Evolutionary conservation across 306 rosid genomes (phyloP).

Genomic region (Glycine soja): DNA sequence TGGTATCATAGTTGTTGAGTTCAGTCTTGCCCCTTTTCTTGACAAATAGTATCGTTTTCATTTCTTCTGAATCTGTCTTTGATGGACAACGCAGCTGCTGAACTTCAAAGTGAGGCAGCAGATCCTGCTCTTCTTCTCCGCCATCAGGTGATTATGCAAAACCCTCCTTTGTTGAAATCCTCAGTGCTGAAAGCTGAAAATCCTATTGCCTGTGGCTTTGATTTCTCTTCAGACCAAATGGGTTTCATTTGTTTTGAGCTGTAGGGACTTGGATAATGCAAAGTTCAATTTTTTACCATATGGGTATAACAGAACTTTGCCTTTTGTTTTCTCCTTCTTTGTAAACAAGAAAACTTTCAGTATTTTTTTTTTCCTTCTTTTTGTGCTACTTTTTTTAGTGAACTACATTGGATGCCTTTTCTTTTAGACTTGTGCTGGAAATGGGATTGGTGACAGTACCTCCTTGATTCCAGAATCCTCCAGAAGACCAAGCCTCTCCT

Average conservation of each 20-base stretch:
- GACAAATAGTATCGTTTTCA: background rate
- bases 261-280: background rate
- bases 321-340: slow-evolving; percentile 24
- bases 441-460: slow-evolving; percentile 49
- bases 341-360: background rate
- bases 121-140: slow-evolving; percentile 46
- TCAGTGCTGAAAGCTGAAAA: background rate
- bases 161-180: background rate
- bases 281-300: slow-evolving; percentile 29
- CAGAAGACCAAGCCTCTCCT: slow-evolving; percentile 65
- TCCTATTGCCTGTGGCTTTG: slow-evolving; percentile 31
- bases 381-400: background rate
- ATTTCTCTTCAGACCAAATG: slow-evolving; percentile 35
- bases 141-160: slow-evolving; percentile 37
- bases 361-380: too few species aligned
- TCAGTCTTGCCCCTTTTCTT: background rate
- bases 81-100: slow-evolving; percentile 42
- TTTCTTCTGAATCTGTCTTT: slow-evolving; percentile 16
- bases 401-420: slow-evolving; percentile 33
- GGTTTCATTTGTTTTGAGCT: slow-evolving; percentile 20
- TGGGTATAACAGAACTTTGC: slow-evolving; percentile 23
- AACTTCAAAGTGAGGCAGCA: slow-evolving; percentile 42
- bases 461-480: slow-evolving; percentile 62
- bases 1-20: background rate
- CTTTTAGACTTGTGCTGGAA: slow-evolving; percentile 47